phyloP scores from a whole-genome alignment of 208 protist genomes.

The Wallacemonas collosoma region DNA sequence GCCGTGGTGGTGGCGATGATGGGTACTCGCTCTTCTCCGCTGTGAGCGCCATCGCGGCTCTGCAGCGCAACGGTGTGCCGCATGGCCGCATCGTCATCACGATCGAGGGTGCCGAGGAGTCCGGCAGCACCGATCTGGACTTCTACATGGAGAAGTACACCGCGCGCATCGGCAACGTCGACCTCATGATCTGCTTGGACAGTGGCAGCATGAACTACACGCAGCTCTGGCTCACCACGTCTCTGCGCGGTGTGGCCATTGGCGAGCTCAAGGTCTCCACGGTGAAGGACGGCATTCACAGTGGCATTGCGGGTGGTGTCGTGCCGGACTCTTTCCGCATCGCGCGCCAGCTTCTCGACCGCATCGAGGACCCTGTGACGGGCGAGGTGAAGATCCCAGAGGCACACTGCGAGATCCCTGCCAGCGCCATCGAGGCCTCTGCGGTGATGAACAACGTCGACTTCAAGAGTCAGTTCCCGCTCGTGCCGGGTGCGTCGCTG shows the following conservation, averaged over 20 bases:
- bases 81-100: constrained; percentile 84
- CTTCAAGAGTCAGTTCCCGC: constrained; percentile 65
- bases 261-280: constrained; percentile 86
- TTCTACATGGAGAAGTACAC: constrained; percentile 79
- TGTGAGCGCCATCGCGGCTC: constrained; percentile 60
- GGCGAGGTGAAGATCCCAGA: constrained; percentile 88
- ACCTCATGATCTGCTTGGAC: constrained; percentile 95
- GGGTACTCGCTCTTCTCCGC: constrained; percentile 88
- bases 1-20: constrained; percentile 91
- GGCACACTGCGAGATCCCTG: constrained; percentile 90
- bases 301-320: constrained; percentile 90
- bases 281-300: constrained; percentile 92
- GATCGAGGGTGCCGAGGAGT: constrained; percentile 95
- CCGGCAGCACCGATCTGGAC: constrained; percentile 79
- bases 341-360: constrained; percentile 76
- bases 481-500: constrained; percentile 38
- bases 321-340: constrained; percentile 96
- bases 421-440: constrained; percentile 37
- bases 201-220: constrained; percentile 94
- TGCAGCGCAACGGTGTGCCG: constrained; percentile 82
- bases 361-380: constrained; percentile 93
- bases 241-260: constrained; percentile 87
- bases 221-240: constrained; percentile 95
- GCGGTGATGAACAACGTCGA: constrained; percentile 61
- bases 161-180: constrained; percentile 70